phyloP scores from a whole-genome alignment of 345 rosid genomes.

The Iberis pinnata region DNA sequence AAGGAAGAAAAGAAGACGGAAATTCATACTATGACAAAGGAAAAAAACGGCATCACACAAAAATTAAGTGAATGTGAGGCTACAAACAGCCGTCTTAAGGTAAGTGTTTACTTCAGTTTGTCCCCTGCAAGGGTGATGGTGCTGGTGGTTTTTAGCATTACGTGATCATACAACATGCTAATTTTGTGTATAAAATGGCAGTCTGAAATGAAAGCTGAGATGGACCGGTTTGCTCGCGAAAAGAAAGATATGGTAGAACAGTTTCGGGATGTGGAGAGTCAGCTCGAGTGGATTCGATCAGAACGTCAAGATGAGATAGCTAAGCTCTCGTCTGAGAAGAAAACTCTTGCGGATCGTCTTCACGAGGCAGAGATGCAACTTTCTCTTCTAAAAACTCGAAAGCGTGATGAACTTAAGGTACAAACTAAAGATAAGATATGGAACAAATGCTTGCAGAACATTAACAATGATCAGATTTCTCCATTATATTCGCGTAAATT shows the following conservation, averaged over 20 bases:
- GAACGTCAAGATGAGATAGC: slow-evolving; percentile 80
- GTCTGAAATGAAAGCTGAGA: slow-evolving; percentile 90
- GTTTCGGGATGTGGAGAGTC: slow-evolving; percentile 79
- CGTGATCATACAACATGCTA: slow-evolving; percentile 5
- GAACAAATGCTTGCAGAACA: slow-evolving; percentile 3
- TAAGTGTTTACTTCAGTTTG: slow-evolving; percentile 30
- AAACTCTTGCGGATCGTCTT: slow-evolving; percentile 81
- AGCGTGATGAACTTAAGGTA: slow-evolving; percentile 97
- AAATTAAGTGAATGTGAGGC: slow-evolving; percentile 80
- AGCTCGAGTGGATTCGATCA: slow-evolving; percentile 94
- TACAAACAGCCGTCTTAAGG: slow-evolving; percentile 67
- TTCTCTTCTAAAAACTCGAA: slow-evolving; percentile 77
- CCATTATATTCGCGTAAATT: no score
- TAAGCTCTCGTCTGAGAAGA: slow-evolving; percentile 69
- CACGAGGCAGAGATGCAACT: slow-evolving; percentile 89
- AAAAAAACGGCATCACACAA: slow-evolving; percentile 54
- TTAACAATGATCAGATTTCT: background rate
- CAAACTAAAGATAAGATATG: background rate
- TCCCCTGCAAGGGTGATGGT: slow-evolving; percentile 5
- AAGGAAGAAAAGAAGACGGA: slow-evolving; percentile 71
- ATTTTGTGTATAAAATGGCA: slow-evolving; percentile 37
- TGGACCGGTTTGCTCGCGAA: slow-evolving; percentile 72
- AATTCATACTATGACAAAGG: slow-evolving; percentile 53
- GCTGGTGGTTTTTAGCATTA: slow-evolving; percentile 6
- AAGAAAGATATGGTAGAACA: slow-evolving; percentile 83